These are phyloP conservation scores for Neonectria coccinea DNA, from an alignment of 2,329 filamentous ascomycete species.

Conservation along the genomic window DNA sequence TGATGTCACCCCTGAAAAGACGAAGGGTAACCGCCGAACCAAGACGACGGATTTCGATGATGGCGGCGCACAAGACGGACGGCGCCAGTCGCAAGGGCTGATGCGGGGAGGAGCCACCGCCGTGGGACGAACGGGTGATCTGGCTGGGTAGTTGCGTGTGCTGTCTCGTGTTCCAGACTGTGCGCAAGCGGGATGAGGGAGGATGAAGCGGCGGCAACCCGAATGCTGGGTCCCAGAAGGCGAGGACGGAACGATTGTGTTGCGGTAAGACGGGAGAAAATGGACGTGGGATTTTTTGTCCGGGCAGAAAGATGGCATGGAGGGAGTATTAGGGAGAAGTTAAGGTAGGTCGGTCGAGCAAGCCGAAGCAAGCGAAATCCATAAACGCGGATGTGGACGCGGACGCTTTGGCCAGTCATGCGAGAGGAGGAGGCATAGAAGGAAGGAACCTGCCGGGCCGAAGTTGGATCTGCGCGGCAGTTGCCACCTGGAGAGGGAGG, in stretches of 20 bases:
- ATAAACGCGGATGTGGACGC: slow-evolving; percentile 15
- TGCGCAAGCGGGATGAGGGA: background rate
- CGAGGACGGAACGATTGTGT: slow-evolving; percentile 1
- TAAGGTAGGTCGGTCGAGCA: slow-evolving; percentile 16
- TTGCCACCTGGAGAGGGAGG: slow-evolving; percentile 15
- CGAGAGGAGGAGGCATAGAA: slow-evolving; percentile 17
- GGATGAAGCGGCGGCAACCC: background rate
- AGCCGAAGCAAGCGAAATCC: slow-evolving; percentile 4
- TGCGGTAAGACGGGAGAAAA: background rate
- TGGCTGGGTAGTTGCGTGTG: slow-evolving; percentile 12
- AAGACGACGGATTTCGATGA: slow-evolving; percentile 7
- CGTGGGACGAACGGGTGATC: slow-evolving; percentile 19
- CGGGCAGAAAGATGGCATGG: slow-evolving; percentile 1
- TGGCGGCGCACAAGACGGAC: slow-evolving; percentile 9
- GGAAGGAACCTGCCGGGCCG: slow-evolving; percentile 19
- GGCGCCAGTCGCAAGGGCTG: slow-evolving; percentile 11
- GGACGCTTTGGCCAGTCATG: slow-evolving; percentile 15
- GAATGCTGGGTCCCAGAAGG: background rate
- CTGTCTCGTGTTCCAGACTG: slow-evolving; percentile 7
- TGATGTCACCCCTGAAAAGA: slow-evolving; percentile 24
- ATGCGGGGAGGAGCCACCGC: slow-evolving; percentile 16
- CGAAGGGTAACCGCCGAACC: background rate
- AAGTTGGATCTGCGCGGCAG: slow-evolving; percentile 24
- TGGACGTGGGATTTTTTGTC: background rate
- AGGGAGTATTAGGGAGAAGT: slow-evolving; percentile 12